Conservation (phyloP, 768 basidiomycete species). For the Rhodotorula sphaerocarpa region DNA sequence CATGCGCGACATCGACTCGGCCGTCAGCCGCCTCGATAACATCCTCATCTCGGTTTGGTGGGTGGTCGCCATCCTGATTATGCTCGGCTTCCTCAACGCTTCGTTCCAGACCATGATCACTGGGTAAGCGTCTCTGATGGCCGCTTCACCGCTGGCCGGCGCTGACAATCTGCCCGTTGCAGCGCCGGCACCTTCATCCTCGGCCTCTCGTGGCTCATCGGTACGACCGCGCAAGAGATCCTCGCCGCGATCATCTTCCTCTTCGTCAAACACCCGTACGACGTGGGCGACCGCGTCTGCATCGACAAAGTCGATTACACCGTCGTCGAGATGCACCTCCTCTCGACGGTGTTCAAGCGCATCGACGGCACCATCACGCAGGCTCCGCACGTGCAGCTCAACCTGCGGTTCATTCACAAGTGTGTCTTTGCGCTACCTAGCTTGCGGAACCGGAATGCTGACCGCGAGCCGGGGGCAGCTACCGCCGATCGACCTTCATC, state of each 20-base stretch:
- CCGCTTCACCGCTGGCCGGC: background rate
- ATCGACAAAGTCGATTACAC: slow-evolving; percentile 43
- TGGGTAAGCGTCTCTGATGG: slow-evolving; percentile 16
- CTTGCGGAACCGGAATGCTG: background rate
- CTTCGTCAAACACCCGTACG: slow-evolving; percentile 50
- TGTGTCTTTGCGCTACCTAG: background rate
- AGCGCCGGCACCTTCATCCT: slow-evolving; percentile 61
- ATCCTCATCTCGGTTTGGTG: slow-evolving; percentile 70
- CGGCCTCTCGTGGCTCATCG: slow-evolving; percentile 46
- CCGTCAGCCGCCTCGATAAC: slow-evolving; percentile 74
- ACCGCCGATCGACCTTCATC: slow-evolving; percentile 53
- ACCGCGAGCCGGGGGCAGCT: background rate
- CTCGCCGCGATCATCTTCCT: slow-evolving; percentile 82
- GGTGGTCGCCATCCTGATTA: slow-evolving; percentile 63
- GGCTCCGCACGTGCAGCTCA: slow-evolving; percentile 60
- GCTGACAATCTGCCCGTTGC: background rate
- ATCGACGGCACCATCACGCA: slow-evolving; percentile 50
- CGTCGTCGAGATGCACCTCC: slow-evolving; percentile 55
- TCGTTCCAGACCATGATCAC: slow-evolving; percentile 32
- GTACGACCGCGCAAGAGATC: slow-evolving; percentile 66
- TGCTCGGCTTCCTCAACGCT: slow-evolving; percentile 66
- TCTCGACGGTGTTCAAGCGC: slow-evolving; percentile 59
- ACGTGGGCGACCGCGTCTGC: slow-evolving; percentile 65
- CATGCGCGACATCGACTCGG: slow-evolving; percentile 82
- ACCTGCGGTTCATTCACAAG: slow-evolving; percentile 47